Evolutionary conservation across 139 green algal genomes (phyloP).

Genomic region (Choricystis sp.): DNA sequence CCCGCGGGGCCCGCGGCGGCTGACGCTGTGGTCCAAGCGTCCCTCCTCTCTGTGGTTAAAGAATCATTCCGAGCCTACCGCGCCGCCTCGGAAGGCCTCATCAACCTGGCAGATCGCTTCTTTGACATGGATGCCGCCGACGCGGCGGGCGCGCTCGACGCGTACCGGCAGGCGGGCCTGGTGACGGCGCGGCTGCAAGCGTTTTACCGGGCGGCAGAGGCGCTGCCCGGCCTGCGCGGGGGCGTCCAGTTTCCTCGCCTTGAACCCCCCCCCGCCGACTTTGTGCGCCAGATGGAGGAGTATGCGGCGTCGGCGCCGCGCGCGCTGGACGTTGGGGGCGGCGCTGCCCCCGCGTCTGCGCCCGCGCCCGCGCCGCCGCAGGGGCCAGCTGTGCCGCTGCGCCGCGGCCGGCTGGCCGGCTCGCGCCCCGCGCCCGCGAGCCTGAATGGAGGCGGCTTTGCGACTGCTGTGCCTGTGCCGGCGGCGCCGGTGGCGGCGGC

Average conservation of each 20-base stretch:
- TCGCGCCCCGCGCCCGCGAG: background rate
- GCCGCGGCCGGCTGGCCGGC: background rate
- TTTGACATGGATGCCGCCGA: conserved; percentile 79
- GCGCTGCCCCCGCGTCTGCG: conserved; percentile 6
- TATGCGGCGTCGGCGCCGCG: conserved; percentile 46
- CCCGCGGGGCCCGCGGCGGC: conserved; percentile 44
- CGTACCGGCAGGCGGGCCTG: conserved; percentile 59
- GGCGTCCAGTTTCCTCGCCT: conserved; percentile 47
- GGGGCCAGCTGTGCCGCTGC: background rate
- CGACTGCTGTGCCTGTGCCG: background rate
- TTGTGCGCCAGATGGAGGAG: conserved; percentile 73
- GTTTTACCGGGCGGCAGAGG: conserved; percentile 14
- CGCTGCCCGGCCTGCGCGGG: conserved; percentile 7
- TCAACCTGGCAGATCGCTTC: conserved; percentile 87
- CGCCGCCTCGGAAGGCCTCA: conserved; percentile 75
- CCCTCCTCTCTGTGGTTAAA: conserved; percentile 7
- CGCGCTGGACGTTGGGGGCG: conserved; percentile 8
- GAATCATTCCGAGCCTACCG: conserved; percentile 51
- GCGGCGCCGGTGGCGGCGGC: background rate
- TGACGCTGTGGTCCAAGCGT: conserved; percentile 42
- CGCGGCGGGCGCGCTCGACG: conserved; percentile 51
- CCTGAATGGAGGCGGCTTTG: background rate
- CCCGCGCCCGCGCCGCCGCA: background rate
- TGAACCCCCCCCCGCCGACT: conserved; percentile 56
- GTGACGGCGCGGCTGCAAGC: conserved; percentile 36